These are phyloP conservation scores for Alternaria triticina DNA, from an alignment of 2,329 filamentous ascomycete genomes.

Conservation along the genomic window DNA sequence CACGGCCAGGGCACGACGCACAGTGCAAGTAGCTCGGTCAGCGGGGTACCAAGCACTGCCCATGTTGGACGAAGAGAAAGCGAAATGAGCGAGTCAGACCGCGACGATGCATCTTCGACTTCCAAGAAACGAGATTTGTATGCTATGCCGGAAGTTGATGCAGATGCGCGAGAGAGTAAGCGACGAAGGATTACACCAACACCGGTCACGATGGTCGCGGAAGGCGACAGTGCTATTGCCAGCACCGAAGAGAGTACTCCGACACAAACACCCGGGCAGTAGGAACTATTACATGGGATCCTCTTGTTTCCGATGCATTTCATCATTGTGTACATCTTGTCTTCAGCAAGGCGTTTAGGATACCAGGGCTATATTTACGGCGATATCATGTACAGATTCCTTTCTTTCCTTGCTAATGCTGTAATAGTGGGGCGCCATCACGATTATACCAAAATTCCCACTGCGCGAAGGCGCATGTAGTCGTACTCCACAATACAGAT, in stretches of 20 bases:
- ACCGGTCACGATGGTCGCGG: slow-evolving; percentile 41
- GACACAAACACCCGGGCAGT: slow-evolving; percentile 24
- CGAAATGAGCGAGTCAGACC: slow-evolving; percentile 47
- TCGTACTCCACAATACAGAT: slow-evolving; percentile 4
- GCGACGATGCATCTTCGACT: slow-evolving; percentile 36
- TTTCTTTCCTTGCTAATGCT: background rate
- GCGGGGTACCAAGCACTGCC: slow-evolving; percentile 54
- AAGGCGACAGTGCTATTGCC: slow-evolving; percentile 35
- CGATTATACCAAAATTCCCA: background rate
- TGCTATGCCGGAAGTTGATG: slow-evolving; percentile 45
- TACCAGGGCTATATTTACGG: slow-evolving; percentile 6
- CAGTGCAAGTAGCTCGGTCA: slow-evolving; percentile 62
- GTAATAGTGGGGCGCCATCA: background rate
- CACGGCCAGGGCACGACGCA: slow-evolving; percentile 51
- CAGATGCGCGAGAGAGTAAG: slow-evolving; percentile 48
- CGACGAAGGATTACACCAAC: slow-evolving; percentile 56
- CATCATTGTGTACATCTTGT: slow-evolving; percentile 2
- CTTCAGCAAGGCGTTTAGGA: slow-evolving; percentile 29
- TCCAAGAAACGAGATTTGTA: slow-evolving; percentile 48
- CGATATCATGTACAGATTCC: slow-evolving; percentile 2
- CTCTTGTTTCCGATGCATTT: slow-evolving; percentile 1
- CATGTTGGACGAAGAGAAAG: slow-evolving; percentile 34
- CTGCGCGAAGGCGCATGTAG: slow-evolving; percentile 6
- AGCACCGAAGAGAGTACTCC: slow-evolving; percentile 43
- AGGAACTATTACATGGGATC: slow-evolving; percentile 11